Evolutionary conservation across 495 filamentous ascomycete genomes (phyloP), one percentile per base, ranked within the genome.

Genomic region (Chaetomium cochliodes): DNA sequence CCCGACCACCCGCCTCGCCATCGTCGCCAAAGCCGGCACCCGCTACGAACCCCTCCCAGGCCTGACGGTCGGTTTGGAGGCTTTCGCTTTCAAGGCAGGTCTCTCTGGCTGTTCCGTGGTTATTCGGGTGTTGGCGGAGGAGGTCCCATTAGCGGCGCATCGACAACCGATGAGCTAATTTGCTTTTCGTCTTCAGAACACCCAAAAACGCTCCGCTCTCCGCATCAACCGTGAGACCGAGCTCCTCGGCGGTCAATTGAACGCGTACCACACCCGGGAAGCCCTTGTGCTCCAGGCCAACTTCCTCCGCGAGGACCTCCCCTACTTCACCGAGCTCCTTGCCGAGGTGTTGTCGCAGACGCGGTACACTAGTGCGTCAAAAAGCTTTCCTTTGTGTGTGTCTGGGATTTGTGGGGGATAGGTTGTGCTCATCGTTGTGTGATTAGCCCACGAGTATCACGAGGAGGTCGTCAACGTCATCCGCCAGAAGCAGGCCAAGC

Each of bases 321-420:
- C 94, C 67, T 99, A 98, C 86, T 99, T 97, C 79, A 86, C 92
- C 74, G 94, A 99, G 83, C 82, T 97, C 67, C 85, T 99, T 69
- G 92, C 87, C 60, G 94, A 99, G 80, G 90, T 97, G 74, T 82
- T 94, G 66, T 86, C 88, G 60, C 81, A 90, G 77, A 93, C 96
- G 60, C 92, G 90, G 77, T 99, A 89, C 73, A 84, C 85, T 62
- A 83, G 92, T 96, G 82, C 82, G 87, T 77, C 63, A 68, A 56
- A 63, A 26, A 44, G 33, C 41, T 53, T 44, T 44, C 33, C 37
- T 49, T 30, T 37, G 33, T 37, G n/a, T 22, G 39, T 25, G 6
- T 6, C 5, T 8, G 15, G n/a, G 15, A 20, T 7, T n/a, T 12
- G 7, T 4, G 22, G 15, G 2, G 46, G 50, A 54, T 39, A 26